Evolutionary conservation across 1,139 yeast species (phyloP).

Genomic region (Yamadazyma conglobata): DNA sequence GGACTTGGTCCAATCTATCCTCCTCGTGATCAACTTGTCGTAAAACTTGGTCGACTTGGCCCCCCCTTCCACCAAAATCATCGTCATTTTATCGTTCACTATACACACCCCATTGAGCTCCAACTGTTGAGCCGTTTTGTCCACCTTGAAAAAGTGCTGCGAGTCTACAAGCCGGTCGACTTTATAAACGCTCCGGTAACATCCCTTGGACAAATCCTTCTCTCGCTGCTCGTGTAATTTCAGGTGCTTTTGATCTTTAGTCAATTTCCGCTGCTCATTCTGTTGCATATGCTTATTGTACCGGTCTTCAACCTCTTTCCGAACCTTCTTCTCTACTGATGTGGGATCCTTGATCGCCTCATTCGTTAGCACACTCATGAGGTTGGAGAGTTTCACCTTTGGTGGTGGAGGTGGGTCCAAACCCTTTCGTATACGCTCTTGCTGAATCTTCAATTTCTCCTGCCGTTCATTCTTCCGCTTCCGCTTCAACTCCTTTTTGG

Average conservation of each 20-base stretch:
- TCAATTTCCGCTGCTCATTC: slow-evolving; percentile 62
- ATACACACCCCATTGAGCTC: slow-evolving; percentile 58
- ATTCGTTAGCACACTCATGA: slow-evolving; percentile 81
- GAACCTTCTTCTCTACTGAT: slow-evolving; percentile 69
- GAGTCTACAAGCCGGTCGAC: slow-evolving; percentile 56
- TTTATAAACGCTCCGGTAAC: slow-evolving; percentile 56
- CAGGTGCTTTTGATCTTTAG: slow-evolving; percentile 51
- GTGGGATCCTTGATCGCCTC: slow-evolving; percentile 93
- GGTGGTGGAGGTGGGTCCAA: slow-evolving; percentile 88
- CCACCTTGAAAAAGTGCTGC: slow-evolving; percentile 69
- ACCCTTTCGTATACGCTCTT: slow-evolving; percentile 77
- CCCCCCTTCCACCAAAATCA: slow-evolving; percentile 75
- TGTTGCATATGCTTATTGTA: slow-evolving; percentile 53
- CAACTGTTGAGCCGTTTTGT: slow-evolving; percentile 73
- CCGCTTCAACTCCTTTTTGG: slow-evolving; percentile 75
- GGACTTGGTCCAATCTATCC: slow-evolving; percentile 71
- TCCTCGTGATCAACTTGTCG: slow-evolving; percentile 53
- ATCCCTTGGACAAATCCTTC: slow-evolving; percentile 45
- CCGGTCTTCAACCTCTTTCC: slow-evolving; percentile 65
- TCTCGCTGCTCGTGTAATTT: slow-evolving; percentile 49
- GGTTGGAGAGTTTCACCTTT: slow-evolving; percentile 75
- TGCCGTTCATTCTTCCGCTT: slow-evolving; percentile 70
- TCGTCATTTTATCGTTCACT: slow-evolving; percentile 41
- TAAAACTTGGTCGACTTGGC: slow-evolving; percentile 57
- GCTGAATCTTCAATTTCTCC: slow-evolving; percentile 61